A percentile compares a stretch with the other conserved stretches of the same genome.
phyloP scores from a whole-genome alignment of 2,329 filamentous ascomycete genomes.

The Claviceps sp. region DNA sequence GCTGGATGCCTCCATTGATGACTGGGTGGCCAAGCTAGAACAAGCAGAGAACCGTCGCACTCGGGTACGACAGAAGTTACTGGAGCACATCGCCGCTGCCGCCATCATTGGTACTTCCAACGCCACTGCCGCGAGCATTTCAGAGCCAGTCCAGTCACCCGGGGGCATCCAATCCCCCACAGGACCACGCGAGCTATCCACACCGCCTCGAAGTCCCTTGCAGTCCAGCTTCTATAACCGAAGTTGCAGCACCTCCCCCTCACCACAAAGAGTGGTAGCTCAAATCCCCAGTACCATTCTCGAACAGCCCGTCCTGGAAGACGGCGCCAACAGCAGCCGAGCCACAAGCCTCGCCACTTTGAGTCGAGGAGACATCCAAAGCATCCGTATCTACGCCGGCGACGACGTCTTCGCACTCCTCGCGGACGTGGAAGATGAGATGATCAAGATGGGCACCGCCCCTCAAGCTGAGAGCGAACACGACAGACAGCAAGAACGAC shows the following conservation, averaged over 20 bases:
- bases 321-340: slow-evolving; percentile 18
- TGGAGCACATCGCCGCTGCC: slow-evolving; percentile 69
- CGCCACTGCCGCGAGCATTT: slow-evolving; percentile 10
- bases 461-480: background rate
- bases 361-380: slow-evolving; percentile 38
- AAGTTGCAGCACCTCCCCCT: slow-evolving; percentile 26
- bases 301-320: slow-evolving; percentile 35
- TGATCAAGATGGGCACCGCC: slow-evolving; percentile 20
- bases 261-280: slow-evolving; percentile 37
- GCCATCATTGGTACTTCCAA: slow-evolving; percentile 31
- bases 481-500: slow-evolving; percentile 33
- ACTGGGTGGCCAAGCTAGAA: slow-evolving; percentile 71
- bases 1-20: slow-evolving; percentile 65
- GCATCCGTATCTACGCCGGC: slow-evolving; percentile 55
- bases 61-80: slow-evolving; percentile 62
- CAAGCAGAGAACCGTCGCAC: slow-evolving; percentile 65
- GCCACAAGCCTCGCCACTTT: slow-evolving; percentile 11
- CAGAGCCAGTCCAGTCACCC: slow-evolving; percentile 28
- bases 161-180: slow-evolving; percentile 26
- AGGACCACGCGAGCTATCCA: slow-evolving; percentile 31
- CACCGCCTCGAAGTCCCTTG: slow-evolving; percentile 24
- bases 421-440: slow-evolving; percentile 47
- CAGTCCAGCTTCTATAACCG: slow-evolving; percentile 13
- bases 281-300: slow-evolving; percentile 44
- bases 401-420: slow-evolving; percentile 54